Percentiles rank a stretch among this genome's conserved stretches.
Evolutionary conservation across 2,329 filamentous ascomycete genomes (phyloP).

Genomic region (Fusarium equiseti): DNA sequence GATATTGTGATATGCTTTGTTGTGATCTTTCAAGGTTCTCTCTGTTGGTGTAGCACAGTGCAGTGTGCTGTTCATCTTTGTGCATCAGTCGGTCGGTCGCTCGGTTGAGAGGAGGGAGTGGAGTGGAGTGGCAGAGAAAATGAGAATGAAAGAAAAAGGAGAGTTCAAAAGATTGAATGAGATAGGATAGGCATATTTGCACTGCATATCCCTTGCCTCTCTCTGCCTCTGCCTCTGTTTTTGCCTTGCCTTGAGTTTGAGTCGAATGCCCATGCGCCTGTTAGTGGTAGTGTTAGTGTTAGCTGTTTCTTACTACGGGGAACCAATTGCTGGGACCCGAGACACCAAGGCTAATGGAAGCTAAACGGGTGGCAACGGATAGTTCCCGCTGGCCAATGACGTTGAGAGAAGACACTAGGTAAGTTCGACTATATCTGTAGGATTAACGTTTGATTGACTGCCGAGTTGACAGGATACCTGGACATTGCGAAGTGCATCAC

Average conservation of each 20-base stretch:
- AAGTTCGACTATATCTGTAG: constrained; percentile 18
- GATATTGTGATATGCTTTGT: not conserved
- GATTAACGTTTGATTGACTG: constrained; percentile 20
- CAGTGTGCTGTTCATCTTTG: not conserved
- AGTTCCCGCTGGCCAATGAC: constrained; percentile 18
- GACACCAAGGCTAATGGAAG: constrained; percentile 11
- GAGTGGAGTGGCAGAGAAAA: not conserved
- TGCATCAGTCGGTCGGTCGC: constrained; percentile 11
- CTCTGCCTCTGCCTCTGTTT: not conserved
- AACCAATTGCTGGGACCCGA: constrained; percentile 19
- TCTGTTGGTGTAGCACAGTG: constrained; percentile 3
- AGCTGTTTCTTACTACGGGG: constrained; percentile 17
- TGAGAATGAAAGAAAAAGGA: not conserved
- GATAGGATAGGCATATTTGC: constrained; percentile 17
- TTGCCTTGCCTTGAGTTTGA: constrained; percentile 3
- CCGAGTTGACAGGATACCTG: constrained; percentile 1
- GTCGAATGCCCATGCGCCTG: not conserved
- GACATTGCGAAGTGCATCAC: constrained; percentile 1
- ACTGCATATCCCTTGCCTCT: constrained; percentile 25
- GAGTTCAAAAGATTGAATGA: constrained; percentile 9
- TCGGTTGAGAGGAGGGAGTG: not conserved
- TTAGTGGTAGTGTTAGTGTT: constrained; percentile 3
- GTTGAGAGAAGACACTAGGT: not conserved
- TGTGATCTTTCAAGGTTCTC: not conserved
- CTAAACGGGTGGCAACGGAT: constrained; percentile 3